phyloP scores from a whole-genome alignment of 768 basidiomycete genomes.

The Omphalotus guepiniiformis region DNA sequence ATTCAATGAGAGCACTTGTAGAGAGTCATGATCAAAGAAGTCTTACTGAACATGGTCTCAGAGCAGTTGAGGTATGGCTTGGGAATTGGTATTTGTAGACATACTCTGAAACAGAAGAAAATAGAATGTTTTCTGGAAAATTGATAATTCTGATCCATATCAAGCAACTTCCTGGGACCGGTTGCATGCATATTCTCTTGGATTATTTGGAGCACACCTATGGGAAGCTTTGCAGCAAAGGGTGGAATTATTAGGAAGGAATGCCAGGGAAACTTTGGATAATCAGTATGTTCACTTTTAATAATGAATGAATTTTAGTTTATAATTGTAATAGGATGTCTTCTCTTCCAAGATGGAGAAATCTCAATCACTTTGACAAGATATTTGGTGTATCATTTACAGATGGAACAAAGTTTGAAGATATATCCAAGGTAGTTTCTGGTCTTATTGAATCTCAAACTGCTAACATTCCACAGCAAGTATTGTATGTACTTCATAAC shows the following conservation, averaged over 20 bases:
- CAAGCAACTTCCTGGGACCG: background rate
- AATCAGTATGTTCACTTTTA: background rate
- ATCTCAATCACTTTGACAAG: conserved; percentile 23
- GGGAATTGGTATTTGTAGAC: background rate
- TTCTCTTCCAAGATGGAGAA: conserved; percentile 21
- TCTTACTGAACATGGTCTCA: background rate
- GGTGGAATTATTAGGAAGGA: background rate
- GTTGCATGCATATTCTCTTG: background rate
- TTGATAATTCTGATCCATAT: background rate
- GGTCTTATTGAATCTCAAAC: background rate
- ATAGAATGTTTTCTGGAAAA: background rate
- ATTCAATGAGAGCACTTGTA: background rate
- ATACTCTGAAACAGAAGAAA: background rate
- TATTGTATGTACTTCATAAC: conserved; percentile 15
- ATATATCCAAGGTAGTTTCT: conserved; percentile 25
- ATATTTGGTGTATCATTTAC: conserved; percentile 19
- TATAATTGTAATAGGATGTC: background rate
- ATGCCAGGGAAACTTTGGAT: background rate
- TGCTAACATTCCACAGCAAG: conserved; percentile 12
- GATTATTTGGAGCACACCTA: background rate
- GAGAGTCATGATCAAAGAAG: background rate
- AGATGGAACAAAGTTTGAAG: conserved; percentile 25
- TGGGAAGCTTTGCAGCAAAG: background rate
- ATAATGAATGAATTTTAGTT: background rate
- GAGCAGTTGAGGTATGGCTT: background rate